phyloP scores from a whole-genome alignment of 352 stramenopile species.

The Pythium guiyangense region DNA sequence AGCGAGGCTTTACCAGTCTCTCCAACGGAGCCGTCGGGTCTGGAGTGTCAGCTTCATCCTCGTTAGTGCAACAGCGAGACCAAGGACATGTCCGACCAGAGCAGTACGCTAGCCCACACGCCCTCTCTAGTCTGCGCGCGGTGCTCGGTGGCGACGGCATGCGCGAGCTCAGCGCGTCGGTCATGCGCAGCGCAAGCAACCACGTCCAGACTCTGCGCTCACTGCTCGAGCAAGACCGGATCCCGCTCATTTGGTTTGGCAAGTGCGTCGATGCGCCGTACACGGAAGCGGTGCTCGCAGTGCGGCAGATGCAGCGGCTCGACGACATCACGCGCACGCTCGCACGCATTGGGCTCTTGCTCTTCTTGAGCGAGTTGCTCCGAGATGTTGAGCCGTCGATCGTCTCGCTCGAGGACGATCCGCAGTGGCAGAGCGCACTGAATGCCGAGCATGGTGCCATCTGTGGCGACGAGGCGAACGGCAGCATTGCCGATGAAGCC shows the following conservation, averaged over 20 bases:
- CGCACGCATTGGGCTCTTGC: constrained; percentile 11
- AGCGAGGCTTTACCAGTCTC: background rate
- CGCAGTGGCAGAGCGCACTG: constrained; percentile 8
- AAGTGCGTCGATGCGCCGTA: constrained; percentile 17
- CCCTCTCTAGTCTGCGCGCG: constrained; percentile 11
- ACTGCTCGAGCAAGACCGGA: constrained; percentile 22
- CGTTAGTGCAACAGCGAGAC: background rate
- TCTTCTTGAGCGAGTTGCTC: constrained; percentile 18
- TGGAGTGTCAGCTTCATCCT: background rate
- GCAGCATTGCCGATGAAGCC: constrained; percentile 9
- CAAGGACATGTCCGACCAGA: background rate
- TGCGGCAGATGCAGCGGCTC: constrained; percentile 25
- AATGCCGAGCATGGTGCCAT: constrained; percentile 6
- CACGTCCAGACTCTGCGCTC: constrained; percentile 15
- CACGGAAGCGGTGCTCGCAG: constrained; percentile 22
- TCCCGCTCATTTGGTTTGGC: constrained; percentile 28
- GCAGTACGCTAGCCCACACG: constrained; percentile 5
- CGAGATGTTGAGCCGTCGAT: background rate
- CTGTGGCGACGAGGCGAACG: constrained; percentile 14
- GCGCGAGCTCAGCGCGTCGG: background rate
- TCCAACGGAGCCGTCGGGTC: too few relatives aligned
- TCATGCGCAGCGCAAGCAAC: constrained; percentile 1
- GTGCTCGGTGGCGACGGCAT: constrained; percentile 15
- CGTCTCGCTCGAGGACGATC: background rate
- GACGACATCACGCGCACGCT: constrained; percentile 10